Conservation (phyloP, 2,329 filamentous ascomycete genomes). For the Diaporthe ilicicola region DNA sequence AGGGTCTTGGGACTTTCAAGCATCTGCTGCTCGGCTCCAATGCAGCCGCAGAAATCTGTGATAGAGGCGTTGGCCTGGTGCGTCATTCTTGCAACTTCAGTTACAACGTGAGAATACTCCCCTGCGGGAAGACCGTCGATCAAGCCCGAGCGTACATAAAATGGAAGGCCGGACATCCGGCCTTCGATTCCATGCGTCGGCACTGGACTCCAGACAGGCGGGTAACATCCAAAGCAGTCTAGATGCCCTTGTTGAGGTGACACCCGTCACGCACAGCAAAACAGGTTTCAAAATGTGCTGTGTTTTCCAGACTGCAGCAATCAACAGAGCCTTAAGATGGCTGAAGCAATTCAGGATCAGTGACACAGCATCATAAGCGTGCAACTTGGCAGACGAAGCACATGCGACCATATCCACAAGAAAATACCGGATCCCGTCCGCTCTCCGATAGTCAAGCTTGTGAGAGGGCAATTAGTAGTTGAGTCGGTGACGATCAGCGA, state of each 20-base stretch:
- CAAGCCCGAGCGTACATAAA: not conserved
- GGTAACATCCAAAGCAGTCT: not conserved
- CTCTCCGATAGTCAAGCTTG: not conserved
- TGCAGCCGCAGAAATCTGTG: not conserved
- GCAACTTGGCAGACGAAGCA: not conserved
- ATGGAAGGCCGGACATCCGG: no score
- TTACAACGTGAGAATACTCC: not conserved
- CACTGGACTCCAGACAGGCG: not conserved
- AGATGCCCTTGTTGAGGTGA: not conserved
- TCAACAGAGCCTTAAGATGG: not conserved
- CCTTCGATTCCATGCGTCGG: no score
- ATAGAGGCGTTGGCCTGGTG: not conserved
- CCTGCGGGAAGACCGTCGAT: not conserved
- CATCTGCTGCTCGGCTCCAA: not conserved
- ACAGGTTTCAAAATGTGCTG: not conserved
- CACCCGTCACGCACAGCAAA: not conserved
- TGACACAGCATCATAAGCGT: not conserved
- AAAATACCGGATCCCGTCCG: conserved; percentile 5
- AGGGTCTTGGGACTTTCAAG: not conserved
- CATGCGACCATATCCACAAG: not conserved
- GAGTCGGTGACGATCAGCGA: not conserved
- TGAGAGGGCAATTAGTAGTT: not conserved
- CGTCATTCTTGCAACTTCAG: no score
- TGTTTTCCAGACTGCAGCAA: not conserved
- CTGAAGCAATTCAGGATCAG: not conserved